Percentiles rank a stretch among this genome's conserved stretches.
phyloP scores from a whole-genome alignment of 2,329 filamentous ascomycete genomes.

The Lojkania enalia region DNA sequence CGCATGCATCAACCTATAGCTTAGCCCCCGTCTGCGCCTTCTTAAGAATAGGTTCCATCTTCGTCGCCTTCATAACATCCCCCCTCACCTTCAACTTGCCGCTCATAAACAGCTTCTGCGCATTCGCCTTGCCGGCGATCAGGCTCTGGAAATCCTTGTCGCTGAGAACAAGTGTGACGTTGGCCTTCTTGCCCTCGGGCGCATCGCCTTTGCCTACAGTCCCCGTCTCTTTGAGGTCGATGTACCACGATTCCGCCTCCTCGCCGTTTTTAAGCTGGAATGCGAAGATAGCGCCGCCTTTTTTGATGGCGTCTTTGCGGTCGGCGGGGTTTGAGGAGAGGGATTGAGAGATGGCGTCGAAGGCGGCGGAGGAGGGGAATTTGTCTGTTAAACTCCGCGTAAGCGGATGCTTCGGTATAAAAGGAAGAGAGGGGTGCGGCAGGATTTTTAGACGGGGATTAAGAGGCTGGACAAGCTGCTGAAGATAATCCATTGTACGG shows the following conservation, averaged over 20 bases:
- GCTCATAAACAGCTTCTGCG: slow-evolving; percentile 95
- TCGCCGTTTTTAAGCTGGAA: slow-evolving; percentile 93
- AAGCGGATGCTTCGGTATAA: not conserved
- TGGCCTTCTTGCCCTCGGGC: slow-evolving; percentile 74
- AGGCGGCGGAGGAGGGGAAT: slow-evolving; percentile 88
- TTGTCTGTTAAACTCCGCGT: too few relatives aligned
- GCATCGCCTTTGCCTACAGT: slow-evolving; percentile 74
- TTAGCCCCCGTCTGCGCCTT: slow-evolving; percentile 42
- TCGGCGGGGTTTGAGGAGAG: slow-evolving; percentile 71
- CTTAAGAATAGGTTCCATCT: slow-evolving; percentile 80
- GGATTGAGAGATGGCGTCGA: slow-evolving; percentile 80
- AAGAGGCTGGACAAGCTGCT: not conserved
- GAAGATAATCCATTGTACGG: too few relatives aligned
- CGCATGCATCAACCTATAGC: too few relatives aligned
- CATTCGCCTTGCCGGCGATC: slow-evolving; percentile 84
- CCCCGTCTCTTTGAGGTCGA: slow-evolving; percentile 91
- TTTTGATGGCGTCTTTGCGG: slow-evolving; percentile 85
- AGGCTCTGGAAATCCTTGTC: slow-evolving; percentile 87
- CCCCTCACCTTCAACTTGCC: slow-evolving; percentile 98
- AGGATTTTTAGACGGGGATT: not conserved
- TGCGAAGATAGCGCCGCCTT: slow-evolving; percentile 82
- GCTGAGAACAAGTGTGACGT: slow-evolving; percentile 81
- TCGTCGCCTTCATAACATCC: slow-evolving; percentile 97
- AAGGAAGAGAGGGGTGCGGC: slow-evolving; percentile 10
- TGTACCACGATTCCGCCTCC: slow-evolving; percentile 84